Percentiles rank a stretch among this genome's conserved stretches.
These are phyloP conservation scores for Crithidia brevicula DNA, from an alignment of 208 protist genomes.

Conservation along the genomic window DNA sequence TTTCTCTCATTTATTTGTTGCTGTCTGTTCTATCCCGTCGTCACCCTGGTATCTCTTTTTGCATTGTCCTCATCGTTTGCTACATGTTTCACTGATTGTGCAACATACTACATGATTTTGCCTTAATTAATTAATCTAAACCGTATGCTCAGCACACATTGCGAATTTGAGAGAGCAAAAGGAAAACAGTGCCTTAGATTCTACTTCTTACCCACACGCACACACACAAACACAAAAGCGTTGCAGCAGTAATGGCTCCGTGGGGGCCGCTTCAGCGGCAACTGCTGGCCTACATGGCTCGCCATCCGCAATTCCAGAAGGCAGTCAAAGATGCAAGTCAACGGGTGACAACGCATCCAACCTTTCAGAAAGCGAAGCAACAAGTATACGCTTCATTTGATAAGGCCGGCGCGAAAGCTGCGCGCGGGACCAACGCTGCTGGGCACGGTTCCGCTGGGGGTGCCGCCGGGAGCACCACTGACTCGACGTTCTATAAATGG, in stretches of 20 bases:
- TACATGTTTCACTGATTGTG: too few relatives aligned
- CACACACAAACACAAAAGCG: background rate
- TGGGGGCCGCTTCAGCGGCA: constrained; percentile 45
- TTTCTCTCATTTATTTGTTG: too few relatives aligned
- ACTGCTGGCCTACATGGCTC: constrained; percentile 38
- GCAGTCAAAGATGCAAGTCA: constrained; percentile 34
- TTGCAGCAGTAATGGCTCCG: constrained; percentile 27
- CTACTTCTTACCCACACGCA: background rate
- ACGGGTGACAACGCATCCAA: constrained; percentile 26
- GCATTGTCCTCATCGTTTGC: too few relatives aligned
- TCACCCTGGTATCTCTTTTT: too few relatives aligned
- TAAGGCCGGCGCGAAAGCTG: constrained; percentile 16
- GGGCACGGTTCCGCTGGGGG: background rate
- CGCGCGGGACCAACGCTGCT: background rate
- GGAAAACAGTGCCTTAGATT: background rate
- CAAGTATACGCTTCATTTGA: constrained; percentile 20
- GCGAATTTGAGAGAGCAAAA: too few relatives aligned
- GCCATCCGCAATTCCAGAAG: constrained; percentile 39
- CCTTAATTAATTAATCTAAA: too few relatives aligned
- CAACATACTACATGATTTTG: too few relatives aligned
- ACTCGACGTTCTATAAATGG: constrained; percentile 25
- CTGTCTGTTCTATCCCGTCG: too few relatives aligned
- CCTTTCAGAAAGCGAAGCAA: constrained; percentile 27
- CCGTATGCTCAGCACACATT: too few relatives aligned
- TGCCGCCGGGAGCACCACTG: background rate